Evolutionary conservation across 257 asterid genomes (phyloP).

Genomic region (Scutellaria baicalensis): DNA sequence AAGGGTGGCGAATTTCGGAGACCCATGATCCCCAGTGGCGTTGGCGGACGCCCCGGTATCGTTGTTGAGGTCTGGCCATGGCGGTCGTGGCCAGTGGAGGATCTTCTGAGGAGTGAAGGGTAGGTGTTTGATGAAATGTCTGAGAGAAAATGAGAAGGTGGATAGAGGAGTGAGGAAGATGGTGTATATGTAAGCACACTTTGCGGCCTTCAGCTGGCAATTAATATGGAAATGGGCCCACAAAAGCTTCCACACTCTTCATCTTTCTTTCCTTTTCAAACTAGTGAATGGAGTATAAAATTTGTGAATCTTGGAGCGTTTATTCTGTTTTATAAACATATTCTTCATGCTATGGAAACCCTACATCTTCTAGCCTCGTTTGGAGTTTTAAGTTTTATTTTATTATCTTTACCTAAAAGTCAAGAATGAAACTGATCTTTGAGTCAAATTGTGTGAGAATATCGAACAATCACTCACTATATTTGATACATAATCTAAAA

Average conservation of each 20-base stretch:
- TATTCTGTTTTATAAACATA: background rate
- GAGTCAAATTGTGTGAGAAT: background rate
- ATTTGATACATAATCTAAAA: too few species aligned
- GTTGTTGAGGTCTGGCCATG: slow-evolving; percentile 71
- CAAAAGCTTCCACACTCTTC: slow-evolving; percentile 19
- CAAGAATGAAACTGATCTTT: background rate
- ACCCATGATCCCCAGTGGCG: slow-evolving; percentile 99
- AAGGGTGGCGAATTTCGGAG: slow-evolving; percentile 94
- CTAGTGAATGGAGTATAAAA: background rate
- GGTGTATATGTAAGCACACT: slow-evolving; percentile 41
- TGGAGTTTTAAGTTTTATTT: background rate
- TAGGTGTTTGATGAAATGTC: slow-evolving; percentile 8
- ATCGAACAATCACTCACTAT: too few species aligned
- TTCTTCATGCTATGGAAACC: slow-evolving; percentile 3
- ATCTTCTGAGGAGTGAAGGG: background rate
- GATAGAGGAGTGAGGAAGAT: background rate
- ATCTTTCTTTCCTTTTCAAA: slow-evolving; percentile 22
- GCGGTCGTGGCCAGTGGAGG: background rate
- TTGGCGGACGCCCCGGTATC: slow-evolving; percentile 86
- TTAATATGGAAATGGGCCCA: slow-evolving; percentile 44
- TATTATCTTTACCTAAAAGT: background rate
- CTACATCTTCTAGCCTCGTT: background rate
- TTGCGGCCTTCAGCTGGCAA: slow-evolving; percentile 52
- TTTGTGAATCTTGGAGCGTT: background rate
- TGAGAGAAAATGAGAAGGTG: background rate